These are phyloP conservation scores for Histomonas meleagridis DNA, from an alignment of 208 protist species.

Conservation along the genomic window DNA sequence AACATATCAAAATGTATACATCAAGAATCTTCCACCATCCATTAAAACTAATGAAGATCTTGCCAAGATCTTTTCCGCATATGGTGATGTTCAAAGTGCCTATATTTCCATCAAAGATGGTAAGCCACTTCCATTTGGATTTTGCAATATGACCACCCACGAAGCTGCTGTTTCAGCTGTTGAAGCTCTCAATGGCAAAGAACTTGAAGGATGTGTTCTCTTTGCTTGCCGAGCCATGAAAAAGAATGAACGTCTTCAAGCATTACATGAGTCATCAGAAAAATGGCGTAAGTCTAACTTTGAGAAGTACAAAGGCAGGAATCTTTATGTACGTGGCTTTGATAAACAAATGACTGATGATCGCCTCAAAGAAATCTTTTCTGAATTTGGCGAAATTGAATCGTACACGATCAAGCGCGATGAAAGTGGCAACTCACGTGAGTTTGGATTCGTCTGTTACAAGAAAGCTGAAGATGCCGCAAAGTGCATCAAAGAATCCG, in stretches of 20 bases:
- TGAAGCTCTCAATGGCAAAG: background rate
- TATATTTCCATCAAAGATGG: background rate
- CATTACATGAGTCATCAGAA: too few relatives aligned
- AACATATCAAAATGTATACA: slow-evolving; percentile 5
- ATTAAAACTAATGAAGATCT: background rate
- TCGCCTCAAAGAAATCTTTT: background rate
- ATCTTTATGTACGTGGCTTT: background rate
- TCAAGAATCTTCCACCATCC: background rate
- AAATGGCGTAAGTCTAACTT: too few relatives aligned
- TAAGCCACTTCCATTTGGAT: background rate
- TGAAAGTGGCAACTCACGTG: too few relatives aligned
- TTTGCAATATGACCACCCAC: background rate
- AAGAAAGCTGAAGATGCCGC: too few relatives aligned
- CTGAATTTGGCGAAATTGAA: background rate
- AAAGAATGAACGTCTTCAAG: too few relatives aligned
- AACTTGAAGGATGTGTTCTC: background rate
- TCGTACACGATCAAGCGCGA: background rate
- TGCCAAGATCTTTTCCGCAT: background rate
- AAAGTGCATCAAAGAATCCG: too few relatives aligned
- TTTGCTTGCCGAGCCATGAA: too few relatives aligned
- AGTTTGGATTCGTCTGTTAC: too few relatives aligned
- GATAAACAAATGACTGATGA: background rate
- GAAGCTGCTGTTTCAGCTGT: background rate
- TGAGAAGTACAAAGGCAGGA: background rate
- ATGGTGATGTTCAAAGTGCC: background rate